Evolutionary conservation across 345 rosid genomes (phyloP).

Genomic region (Populus euphratica): DNA sequence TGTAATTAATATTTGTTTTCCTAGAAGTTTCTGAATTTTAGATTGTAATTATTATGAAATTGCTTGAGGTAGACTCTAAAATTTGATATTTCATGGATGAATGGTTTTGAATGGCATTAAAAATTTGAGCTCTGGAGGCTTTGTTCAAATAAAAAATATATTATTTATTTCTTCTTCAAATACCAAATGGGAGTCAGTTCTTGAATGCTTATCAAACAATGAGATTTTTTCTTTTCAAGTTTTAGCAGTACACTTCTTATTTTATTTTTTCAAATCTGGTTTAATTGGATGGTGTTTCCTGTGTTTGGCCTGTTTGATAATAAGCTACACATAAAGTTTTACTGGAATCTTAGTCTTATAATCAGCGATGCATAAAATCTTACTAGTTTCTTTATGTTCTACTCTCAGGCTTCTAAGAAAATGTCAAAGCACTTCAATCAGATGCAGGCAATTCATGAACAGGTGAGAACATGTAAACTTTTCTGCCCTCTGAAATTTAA

Average conservation of each 20-base stretch:
- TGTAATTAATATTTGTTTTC: neutral
- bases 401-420: constrained; percentile 62
- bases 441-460: constrained; percentile 72
- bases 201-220: no score
- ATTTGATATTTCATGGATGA: no score
- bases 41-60: no score
- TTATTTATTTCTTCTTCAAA: no score
- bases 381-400: constrained; percentile 17
- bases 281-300: neutral
- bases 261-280: no score
- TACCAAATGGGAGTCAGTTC: no score
- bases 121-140: no score
- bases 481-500: neutral
- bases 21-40: neutral
- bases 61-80: no score
- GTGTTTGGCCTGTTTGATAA: neutral
- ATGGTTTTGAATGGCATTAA: no score
- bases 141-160: no score
- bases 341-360: neutral
- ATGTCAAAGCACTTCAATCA: constrained; percentile 66
- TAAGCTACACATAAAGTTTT: neutral
- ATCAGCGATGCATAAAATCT: neutral
- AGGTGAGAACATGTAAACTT: constrained; percentile 36
- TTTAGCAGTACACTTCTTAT: no score
- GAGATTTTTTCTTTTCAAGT: no score